These are phyloP conservation scores for Pythium periplocum DNA, from an alignment of 352 stramenopile genomes.

Conservation along the genomic window DNA sequence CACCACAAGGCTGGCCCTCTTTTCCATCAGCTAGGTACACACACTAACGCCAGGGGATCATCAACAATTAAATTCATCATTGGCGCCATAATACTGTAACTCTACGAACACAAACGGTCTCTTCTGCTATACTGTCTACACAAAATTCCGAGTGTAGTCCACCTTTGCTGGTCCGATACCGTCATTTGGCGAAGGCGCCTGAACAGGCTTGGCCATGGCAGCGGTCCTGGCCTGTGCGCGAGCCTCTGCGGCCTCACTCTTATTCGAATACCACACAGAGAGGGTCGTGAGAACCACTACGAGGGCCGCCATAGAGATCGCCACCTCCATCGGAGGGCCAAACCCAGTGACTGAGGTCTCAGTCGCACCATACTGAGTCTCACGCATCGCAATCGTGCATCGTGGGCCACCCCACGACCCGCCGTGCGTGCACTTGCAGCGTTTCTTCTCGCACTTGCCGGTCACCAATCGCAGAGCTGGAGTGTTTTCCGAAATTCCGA, in stretches of 20 bases:
- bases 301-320: slow-evolving; percentile 7
- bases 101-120: neutral
- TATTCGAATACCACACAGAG: slow-evolving; percentile 7
- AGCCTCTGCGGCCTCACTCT: neutral
- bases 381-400: slow-evolving; percentile 20
- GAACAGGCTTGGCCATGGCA: neutral
- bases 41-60: neutral
- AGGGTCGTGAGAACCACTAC: slow-evolving; percentile 11
- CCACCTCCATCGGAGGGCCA: slow-evolving; percentile 15
- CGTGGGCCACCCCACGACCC: slow-evolving; percentile 27
- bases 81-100: neutral
- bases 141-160: slow-evolving; percentile 12
- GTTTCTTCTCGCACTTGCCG: slow-evolving; percentile 27
- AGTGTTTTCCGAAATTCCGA: slow-evolving; percentile 16
- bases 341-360: slow-evolving; percentile 9
- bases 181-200: too few species aligned
- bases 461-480: slow-evolving; percentile 15
- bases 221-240: neutral
- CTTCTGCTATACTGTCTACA: slow-evolving; percentile 5
- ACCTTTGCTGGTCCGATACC: slow-evolving; percentile 2
- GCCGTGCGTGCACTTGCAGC: slow-evolving; percentile 38
- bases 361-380: slow-evolving; percentile 5
- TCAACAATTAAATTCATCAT: neutral
- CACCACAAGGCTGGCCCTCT: neutral
- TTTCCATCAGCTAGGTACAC: neutral